Percentiles rank a stretch among this genome's conserved stretches.
These are phyloP conservation scores for Fraxinus latifolia DNA, from an alignment of 305 asterid genomes.

Conservation along the genomic window DNA sequence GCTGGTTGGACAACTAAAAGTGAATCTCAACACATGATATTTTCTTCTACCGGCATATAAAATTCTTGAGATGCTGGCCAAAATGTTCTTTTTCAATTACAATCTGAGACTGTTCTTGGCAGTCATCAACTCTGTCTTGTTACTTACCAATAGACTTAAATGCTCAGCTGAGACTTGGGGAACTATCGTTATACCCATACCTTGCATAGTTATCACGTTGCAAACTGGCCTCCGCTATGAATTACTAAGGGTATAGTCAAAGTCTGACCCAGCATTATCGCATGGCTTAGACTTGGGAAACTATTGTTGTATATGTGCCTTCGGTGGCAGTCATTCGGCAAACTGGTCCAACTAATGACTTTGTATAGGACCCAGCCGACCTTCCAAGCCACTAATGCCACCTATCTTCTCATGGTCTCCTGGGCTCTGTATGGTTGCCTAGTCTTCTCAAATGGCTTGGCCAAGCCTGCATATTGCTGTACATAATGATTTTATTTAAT, in stretches of 20 bases:
- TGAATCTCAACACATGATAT: neutral
- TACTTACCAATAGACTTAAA: neutral
- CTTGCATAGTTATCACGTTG: neutral
- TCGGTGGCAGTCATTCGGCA: neutral
- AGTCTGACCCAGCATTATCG: neutral
- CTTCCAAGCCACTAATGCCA: neutral
- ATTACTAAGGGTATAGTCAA: neutral
- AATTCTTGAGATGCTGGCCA: neutral
- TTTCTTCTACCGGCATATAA: neutral
- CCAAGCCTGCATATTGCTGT: neutral
- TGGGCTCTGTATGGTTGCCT: neutral
- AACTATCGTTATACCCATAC: neutral
- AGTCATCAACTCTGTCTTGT: neutral
- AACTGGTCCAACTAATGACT: neutral
- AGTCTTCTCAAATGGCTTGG: neutral
- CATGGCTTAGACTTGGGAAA: neutral
- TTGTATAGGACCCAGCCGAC: neutral
- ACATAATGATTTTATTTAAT: neutral
- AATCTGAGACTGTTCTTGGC: neutral
- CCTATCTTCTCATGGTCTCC: neutral
- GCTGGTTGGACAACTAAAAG: neutral
- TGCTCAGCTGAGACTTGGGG: neutral
- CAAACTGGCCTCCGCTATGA: neutral
- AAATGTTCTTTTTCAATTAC: neutral
- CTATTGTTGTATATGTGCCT: neutral